These are phyloP conservation scores for Mangifera indica DNA, from an alignment of 345 rosid genomes.

Conservation along the genomic window DNA sequence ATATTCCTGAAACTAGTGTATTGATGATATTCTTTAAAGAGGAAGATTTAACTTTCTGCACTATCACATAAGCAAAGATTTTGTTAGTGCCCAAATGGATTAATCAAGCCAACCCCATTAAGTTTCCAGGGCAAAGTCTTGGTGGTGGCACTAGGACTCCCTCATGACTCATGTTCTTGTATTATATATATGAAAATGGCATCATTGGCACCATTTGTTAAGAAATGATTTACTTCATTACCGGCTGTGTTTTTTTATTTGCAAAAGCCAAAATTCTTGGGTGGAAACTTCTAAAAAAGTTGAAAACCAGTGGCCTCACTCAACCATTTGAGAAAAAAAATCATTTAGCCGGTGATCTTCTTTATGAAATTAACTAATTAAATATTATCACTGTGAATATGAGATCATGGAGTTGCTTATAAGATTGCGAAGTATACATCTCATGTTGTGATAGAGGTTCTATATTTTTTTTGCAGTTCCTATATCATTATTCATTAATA, in stretches of 20 bases:
- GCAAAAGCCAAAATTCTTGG: conserved; percentile 45
- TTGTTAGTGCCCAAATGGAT: conserved; percentile 14
- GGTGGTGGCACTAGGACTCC: conserved; percentile 11
- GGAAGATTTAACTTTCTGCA: conserved; percentile 9
- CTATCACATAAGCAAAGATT: not conserved
- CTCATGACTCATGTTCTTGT: conserved; percentile 24
- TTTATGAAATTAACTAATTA: not conserved
- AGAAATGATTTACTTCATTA: conserved; percentile 28
- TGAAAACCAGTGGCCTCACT: conserved; percentile 11
- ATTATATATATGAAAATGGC: conserved; percentile 19
- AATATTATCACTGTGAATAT: conserved; percentile 11
- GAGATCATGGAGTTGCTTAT: conserved; percentile 13
- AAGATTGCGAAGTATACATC: not conserved
- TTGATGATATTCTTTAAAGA: not conserved
- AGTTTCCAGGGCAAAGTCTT: conserved; percentile 11
- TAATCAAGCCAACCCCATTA: conserved; percentile 15
- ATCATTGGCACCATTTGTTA: conserved; percentile 19
- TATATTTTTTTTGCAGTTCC: not conserved
- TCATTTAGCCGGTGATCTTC: not conserved
- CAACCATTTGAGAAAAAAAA: conserved; percentile 11
- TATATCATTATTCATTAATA: not conserved
- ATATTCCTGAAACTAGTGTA: not conserved
- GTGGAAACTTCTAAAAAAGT: conserved; percentile 23
- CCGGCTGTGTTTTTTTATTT: conserved; percentile 14
- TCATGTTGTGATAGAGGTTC: not conserved